Conservation (phyloP, 2,329 filamentous ascomycete genomes). For the Fusarium circinatum region DNA sequence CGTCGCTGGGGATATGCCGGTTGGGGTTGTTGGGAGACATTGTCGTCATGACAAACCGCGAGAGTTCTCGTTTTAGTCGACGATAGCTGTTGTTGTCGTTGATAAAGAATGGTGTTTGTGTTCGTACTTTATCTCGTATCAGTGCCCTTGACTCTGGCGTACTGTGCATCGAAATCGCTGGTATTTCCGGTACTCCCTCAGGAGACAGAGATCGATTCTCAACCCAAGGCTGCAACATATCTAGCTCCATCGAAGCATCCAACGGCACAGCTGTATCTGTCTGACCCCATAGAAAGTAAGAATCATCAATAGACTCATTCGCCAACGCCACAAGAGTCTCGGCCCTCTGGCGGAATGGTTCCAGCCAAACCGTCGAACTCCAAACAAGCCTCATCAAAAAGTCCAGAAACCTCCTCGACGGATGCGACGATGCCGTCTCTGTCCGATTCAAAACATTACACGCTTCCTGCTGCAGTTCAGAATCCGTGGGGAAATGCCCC, state of each 20-base stretch:
- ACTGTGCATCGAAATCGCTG: constrained; percentile 6
- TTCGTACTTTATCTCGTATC: constrained; percentile 23
- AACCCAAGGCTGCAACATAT: constrained; percentile 21
- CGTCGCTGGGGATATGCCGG: constrained; percentile 27
- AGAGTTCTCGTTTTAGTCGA: constrained; percentile 23
- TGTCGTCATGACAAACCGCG: constrained; percentile 31
- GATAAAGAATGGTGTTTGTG: constrained; percentile 30
- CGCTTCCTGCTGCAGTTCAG: constrained; percentile 31
- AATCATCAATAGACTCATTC: constrained; percentile 3
- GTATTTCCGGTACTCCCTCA: constrained; percentile 3
- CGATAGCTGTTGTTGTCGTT: constrained; percentile 37
- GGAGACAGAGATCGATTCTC: constrained; percentile 24
- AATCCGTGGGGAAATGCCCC: constrained; percentile 25
- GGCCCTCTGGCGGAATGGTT: constrained; percentile 15
- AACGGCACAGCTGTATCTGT: neutral
- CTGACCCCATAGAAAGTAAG: constrained; percentile 13
- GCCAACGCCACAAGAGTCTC: neutral
- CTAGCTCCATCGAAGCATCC: constrained; percentile 17
- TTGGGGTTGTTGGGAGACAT: constrained; percentile 36
- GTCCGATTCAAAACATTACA: constrained; percentile 9
- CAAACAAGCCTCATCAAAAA: constrained; percentile 30
- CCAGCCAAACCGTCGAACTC: constrained; percentile 28
- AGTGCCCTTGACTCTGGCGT: neutral
- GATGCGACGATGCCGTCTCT: constrained; percentile 9
- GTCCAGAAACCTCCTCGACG: constrained; percentile 20